These are phyloP conservation scores for Litsea cubeba DNA, from an alignment of 164 flowering plant species.

Conservation along the genomic window DNA sequence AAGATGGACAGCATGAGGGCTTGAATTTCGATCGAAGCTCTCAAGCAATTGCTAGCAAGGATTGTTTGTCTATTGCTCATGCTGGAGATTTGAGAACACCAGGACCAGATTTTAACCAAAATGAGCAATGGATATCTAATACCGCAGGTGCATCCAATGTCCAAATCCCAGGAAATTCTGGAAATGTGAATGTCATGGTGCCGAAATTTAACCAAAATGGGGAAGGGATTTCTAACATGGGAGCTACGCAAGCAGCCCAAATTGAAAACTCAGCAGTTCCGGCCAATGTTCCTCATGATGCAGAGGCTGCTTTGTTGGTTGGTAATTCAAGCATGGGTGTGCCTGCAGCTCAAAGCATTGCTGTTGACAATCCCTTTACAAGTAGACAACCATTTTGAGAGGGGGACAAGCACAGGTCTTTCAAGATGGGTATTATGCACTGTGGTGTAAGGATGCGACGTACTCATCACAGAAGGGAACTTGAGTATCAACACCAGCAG, in stretches of 20 bases:
- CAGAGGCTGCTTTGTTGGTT: background rate
- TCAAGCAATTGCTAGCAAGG: slow-evolving; percentile 11
- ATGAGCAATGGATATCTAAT: slow-evolving; percentile 14
- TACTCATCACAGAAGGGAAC: background rate
- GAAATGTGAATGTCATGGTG: background rate
- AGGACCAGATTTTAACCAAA: background rate
- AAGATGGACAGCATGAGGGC: background rate
- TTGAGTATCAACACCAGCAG: background rate
- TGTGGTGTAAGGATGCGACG: background rate
- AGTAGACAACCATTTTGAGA: background rate
- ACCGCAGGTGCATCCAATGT: background rate
- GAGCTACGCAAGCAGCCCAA: background rate
- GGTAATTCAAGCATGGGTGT: background rate
- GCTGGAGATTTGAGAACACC: background rate
- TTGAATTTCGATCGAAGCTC: slow-evolving; percentile 7
- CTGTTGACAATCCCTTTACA: background rate
- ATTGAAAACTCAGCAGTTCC: background rate
- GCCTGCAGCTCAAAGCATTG: background rate
- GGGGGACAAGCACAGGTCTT: background rate
- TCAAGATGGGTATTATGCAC: background rate
- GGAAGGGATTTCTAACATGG: slow-evolving; percentile 10
- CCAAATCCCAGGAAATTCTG: background rate
- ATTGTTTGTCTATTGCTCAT: background rate
- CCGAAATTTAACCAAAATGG: slow-evolving; percentile 8
- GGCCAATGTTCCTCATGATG: background rate